Evolutionary conservation across 129 eudicot species (phyloP), one percentile per base, ranked within the genome.

Genomic region (Ambrosia trifida): DNA sequence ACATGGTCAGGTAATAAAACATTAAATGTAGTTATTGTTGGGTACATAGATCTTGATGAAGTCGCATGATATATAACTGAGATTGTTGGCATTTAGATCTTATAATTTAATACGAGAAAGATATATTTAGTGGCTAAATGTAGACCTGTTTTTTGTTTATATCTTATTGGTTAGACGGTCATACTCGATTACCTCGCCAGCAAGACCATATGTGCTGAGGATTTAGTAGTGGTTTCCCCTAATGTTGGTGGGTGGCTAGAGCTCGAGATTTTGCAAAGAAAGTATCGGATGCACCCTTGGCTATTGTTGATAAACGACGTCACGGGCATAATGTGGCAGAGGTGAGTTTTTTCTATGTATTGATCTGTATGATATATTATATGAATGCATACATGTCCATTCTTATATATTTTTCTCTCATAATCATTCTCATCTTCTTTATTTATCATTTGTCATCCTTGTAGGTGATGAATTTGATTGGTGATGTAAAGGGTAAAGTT

Each of bases 201-300:
- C 93, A 94, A 94, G 88, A 85, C 75, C 51, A 85, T 94, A 11
- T 83, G 82, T 76, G 85, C 89, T 11, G 92, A 89, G 85, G 98
- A 94, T 77, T 76, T 94, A 72, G 98, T 94, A 41, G 98, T 94
- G 78, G 97, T 94, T 73, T 94, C 98, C 44, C 98, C 98, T 1
- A 97, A 94, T 84, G 98, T 94, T 82, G 98, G 98, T 74, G 98
- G 71, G 98, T 94, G 14, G 89, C 96, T 73, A 83, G 98, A 72
- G 98, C 98, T 54, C 82, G 97, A 63, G 90, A 96, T 72, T 94
- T 94, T 83, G 98, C 98, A 40, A 89, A 94, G 62, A 94, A 94
- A 68, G 81, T 94, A 72, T 94, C 98, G 3, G 98, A 93, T 80
- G 98, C 98, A 45, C 98, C 98, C 18, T 76, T 94, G 70, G 98